These are phyloP conservation scores for Brasenia schreberi DNA, from an alignment of 164 flowering plant species.

Conservation along the genomic window DNA sequence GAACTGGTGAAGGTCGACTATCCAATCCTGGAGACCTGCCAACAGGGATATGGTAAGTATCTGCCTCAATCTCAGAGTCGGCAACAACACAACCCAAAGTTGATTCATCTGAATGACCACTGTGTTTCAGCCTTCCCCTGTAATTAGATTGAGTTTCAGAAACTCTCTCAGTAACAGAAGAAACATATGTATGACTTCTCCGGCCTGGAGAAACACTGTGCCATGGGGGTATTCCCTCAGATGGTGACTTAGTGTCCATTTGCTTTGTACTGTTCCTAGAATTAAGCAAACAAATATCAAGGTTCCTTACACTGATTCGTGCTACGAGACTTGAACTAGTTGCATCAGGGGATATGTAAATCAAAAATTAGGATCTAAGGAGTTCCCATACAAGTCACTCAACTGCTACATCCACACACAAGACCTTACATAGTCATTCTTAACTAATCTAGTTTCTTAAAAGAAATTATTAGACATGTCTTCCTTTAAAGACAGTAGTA, in stretches of 20 bases:
- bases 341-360: too few species aligned
- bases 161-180: conserved; percentile 20
- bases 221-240: conserved; percentile 27
- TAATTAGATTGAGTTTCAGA: conserved; percentile 23
- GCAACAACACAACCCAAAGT: conserved; percentile 8
- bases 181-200: conserved; percentile 15
- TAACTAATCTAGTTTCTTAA: too few species aligned
- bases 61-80: background rate
- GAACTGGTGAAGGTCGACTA: conserved; percentile 37
- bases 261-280: conserved; percentile 33
- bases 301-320: too few species aligned
- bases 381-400: too few species aligned
- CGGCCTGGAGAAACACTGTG: conserved; percentile 13
- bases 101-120: conserved; percentile 21
- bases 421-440: too few species aligned
- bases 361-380: too few species aligned
- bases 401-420: too few species aligned
- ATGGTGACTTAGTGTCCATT: conserved; percentile 24
- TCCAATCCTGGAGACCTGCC: conserved; percentile 41
- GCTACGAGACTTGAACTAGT: too few species aligned
- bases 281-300: background rate
- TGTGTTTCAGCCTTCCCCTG: conserved; percentile 27
- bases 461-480: too few species aligned
- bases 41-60: background rate
- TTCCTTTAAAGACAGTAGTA: too few species aligned